Evolutionary conservation across 441 rosid species (phyloP), one percentile per base, ranked within the genome.

Genomic region (Cnidoscolus chayamansa): DNA sequence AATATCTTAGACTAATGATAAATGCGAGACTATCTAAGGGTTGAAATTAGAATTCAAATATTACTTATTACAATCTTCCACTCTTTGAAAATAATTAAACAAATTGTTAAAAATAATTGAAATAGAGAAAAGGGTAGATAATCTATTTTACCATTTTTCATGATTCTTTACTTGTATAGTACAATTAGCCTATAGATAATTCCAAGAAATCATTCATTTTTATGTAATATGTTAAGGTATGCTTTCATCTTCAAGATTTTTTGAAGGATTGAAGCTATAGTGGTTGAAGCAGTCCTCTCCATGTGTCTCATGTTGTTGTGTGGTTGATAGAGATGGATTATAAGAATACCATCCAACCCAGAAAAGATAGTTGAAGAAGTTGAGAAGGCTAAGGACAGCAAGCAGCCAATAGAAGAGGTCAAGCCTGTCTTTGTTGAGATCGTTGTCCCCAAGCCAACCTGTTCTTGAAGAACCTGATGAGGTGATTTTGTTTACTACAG

Each of bases 391-490:
- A n/a, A 93, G 89, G 17, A 78, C 86, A 9, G 92, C 94, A 20
- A 93, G 80, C 74, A 93, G 43, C 98, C 98, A 93, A 72, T 89
- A 93, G 80, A 93, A 93, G 54, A 87, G 84, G 68, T 93, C 93
- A n/a, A 93, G 89, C 77, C 92, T 87, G 77, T 89, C 93, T 37
- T 87, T 85, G 78, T 93, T 88, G 50, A 93, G 85, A 77, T 91
- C 85, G 71, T 89, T 90, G n/a, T 84, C 86, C 57, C 87, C 72
- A 2, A 92, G 88, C 96, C 97, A 92, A 15, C 96, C 98, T 11
- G 79, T 77, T 57, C 67, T 68, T 0, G 81, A 73, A 4, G 86
- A 81, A 31, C 69, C 19, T 2, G 85, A 40, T 40, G 45, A 78
- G 20, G 89, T 88, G 65, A 92, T 78, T 77, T 81, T 89, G 76